Evolutionary conservation across 176 grass and related monocot genomes (phyloP).

Genomic region (Rhynchospora pubera): DNA sequence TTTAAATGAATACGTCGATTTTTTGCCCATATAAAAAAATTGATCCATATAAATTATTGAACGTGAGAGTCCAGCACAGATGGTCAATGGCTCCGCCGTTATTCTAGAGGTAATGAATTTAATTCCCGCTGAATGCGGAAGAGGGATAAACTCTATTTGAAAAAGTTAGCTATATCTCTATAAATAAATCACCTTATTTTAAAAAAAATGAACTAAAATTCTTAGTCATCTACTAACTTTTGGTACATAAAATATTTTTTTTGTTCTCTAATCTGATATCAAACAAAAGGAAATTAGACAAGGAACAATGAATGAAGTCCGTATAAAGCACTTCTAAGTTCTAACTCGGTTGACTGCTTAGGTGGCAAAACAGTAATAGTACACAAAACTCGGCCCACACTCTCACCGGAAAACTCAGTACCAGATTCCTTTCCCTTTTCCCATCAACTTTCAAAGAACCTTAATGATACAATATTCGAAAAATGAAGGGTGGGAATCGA

Average conservation of each 20-base stretch:
- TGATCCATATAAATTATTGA: too few relatives aligned
- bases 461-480: background rate
- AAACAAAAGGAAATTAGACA: background rate
- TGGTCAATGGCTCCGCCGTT: too few relatives aligned
- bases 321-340: background rate
- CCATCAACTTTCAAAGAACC: background rate
- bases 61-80: too few relatives aligned
- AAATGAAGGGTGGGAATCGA: background rate
- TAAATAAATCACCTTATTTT: too few relatives aligned
- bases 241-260: background rate
- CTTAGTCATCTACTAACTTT: background rate
- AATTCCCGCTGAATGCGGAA: too few relatives aligned
- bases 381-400: background rate
- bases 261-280: background rate
- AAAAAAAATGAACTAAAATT: too few relatives aligned
- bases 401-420: background rate
- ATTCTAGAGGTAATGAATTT: too few relatives aligned
- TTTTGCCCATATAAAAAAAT: too few relatives aligned
- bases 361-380: constrained; percentile 21
- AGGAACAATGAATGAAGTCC: background rate
- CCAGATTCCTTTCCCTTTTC: background rate
- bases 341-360: background rate
- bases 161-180: too few relatives aligned
- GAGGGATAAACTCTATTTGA: too few relatives aligned
- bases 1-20: too few relatives aligned